phyloP scores from a whole-genome alignment of 2,329 filamentous ascomycete genomes.

The Monosporascus sp. region DNA sequence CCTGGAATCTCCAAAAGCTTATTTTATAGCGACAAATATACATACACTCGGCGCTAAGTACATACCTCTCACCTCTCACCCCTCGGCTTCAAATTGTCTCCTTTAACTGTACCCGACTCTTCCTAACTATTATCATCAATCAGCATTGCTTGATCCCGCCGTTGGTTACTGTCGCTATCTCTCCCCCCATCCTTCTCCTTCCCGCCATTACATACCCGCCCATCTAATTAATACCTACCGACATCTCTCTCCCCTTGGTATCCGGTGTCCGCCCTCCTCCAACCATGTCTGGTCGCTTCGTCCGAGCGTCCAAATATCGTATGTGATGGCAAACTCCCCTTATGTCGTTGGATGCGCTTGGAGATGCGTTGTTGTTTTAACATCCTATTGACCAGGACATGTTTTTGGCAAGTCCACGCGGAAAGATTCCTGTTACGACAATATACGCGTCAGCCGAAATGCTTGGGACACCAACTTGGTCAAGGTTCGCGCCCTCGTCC shows the following conservation, averaged over 20 bases:
- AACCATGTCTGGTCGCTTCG: conserved; percentile 58
- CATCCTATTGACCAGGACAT: conserved; percentile 61
- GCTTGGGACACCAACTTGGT: conserved; percentile 98
- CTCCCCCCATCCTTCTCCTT: neutral
- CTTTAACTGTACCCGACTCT: neutral
- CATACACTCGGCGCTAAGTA: too few species aligned
- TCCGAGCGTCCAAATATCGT: conserved; percentile 66
- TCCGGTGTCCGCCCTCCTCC: conserved; percentile 1
- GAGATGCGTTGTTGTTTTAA: conserved; percentile 9
- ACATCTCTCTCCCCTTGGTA: neutral
- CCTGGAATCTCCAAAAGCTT: too few species aligned
- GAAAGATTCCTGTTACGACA: conserved; percentile 99
- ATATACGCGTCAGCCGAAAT: conserved; percentile 94
- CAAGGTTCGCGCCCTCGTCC: conserved; percentile 56
- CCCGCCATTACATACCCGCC: neutral
- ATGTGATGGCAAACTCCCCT: conserved; percentile 27
- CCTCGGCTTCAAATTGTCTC: neutral
- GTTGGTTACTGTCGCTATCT: neutral
- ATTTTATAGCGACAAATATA: too few species aligned
- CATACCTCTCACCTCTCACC: neutral
- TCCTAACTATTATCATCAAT: neutral
- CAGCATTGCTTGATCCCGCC: neutral
- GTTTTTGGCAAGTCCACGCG: conserved; percentile 93
- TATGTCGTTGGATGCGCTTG: conserved; percentile 11
- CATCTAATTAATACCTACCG: neutral